These are phyloP conservation scores for Chrysanthemum seticuspe DNA, from an alignment of 129 eudicot species.

Conservation along the genomic window DNA sequence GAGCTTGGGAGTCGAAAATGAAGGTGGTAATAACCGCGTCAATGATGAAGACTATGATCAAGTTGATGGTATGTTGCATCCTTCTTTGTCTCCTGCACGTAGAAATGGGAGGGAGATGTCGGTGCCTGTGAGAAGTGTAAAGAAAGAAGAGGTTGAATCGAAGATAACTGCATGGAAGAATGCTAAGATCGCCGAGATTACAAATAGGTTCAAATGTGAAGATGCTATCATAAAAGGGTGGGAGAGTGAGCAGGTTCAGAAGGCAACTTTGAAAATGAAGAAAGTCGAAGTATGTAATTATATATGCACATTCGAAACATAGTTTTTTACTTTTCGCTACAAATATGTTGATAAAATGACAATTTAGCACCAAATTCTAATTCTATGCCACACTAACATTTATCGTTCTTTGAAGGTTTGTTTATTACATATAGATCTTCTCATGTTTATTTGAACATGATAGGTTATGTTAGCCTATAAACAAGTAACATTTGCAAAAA, in stretches of 20 bases:
- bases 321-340: not conserved
- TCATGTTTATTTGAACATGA: too few species aligned
- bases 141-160: slow-evolving; percentile 76
- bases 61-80: slow-evolving; percentile 20
- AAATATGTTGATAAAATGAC: not conserved
- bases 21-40: slow-evolving; percentile 22
- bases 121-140: slow-evolving; percentile 50
- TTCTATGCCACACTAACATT: too few species aligned
- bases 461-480: too few species aligned
- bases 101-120: slow-evolving; percentile 31
- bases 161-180: slow-evolving; percentile 85
- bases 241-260: slow-evolving; percentile 74
- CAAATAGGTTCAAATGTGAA: slow-evolving; percentile 72
- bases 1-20: slow-evolving; percentile 27
- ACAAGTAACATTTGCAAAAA: too few species aligned
- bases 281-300: slow-evolving; percentile 53
- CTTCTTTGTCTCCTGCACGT: slow-evolving; percentile 27
- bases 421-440: too few species aligned
- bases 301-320: too few species aligned
- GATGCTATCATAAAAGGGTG: slow-evolving; percentile 69
- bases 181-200: slow-evolving; percentile 72
- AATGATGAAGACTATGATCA: slow-evolving; percentile 45
- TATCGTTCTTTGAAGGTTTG: too few species aligned
- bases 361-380: not conserved
- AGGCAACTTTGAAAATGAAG: slow-evolving; percentile 71